Percentiles rank a stretch among this genome's conserved stretches.
phyloP scores from a whole-genome alignment of 2,329 filamentous ascomycete genomes.

The Colletotrichum sp. region DNA sequence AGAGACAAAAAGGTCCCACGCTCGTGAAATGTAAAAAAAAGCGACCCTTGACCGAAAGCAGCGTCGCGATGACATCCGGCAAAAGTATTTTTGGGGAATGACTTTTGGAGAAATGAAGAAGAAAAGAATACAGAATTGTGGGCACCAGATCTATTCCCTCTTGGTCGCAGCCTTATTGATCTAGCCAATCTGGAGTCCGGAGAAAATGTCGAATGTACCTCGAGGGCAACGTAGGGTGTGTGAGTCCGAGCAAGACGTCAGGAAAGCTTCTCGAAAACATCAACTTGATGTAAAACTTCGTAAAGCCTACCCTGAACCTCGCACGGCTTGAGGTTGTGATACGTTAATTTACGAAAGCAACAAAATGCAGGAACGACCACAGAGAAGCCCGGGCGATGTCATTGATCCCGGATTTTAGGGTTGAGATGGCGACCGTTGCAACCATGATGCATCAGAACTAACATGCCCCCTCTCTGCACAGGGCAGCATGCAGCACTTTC shows the following conservation, averaged over 20 bases:
- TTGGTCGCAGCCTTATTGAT: not conserved
- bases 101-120: not conserved
- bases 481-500: not conserved
- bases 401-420: not conserved
- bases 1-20: not conserved
- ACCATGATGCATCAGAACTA: not conserved
- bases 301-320: not conserved
- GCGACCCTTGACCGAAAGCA: not conserved
- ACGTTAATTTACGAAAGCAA: slow-evolving; percentile 7
- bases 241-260: not conserved
- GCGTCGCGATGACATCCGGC: not conserved
- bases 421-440: not conserved
- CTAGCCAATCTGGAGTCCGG: not conserved
- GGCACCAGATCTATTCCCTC: not conserved
- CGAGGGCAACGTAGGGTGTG: not conserved
- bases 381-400: not conserved
- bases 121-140: not conserved
- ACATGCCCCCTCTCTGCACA: not conserved
- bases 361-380: not conserved
- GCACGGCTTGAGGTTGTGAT: not conserved
- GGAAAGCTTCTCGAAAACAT: not conserved
- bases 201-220: not conserved
- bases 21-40: not conserved
- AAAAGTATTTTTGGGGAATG: not conserved
- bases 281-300: not conserved